Evolutionary conservation across 768 basidiomycete species (phyloP).

Genomic region (Russula griseocarnosa): DNA sequence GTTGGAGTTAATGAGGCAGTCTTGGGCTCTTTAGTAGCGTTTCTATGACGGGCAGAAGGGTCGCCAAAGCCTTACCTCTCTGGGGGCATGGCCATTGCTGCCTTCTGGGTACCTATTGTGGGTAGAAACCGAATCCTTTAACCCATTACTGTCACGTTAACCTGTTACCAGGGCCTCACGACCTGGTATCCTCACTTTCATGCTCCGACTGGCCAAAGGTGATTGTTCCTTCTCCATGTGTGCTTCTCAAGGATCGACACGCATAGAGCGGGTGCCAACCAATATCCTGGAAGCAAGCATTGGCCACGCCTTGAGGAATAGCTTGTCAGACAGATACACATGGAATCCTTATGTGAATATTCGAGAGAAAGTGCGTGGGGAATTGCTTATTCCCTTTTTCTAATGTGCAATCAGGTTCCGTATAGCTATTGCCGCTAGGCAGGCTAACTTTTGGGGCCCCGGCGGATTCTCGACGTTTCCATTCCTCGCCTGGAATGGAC

Average conservation of each 20-base stretch:
- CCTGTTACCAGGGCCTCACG: not conserved
- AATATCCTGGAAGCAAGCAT: not conserved
- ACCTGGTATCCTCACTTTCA: not conserved
- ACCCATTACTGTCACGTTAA: not conserved
- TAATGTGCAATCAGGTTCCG: not conserved
- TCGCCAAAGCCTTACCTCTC: not conserved
- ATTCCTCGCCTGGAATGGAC: not conserved
- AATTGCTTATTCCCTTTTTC: not conserved
- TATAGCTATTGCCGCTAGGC: not conserved
- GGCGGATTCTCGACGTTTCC: conserved; percentile 1
- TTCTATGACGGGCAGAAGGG: not conserved
- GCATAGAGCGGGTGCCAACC: not conserved
- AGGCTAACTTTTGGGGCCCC: not conserved
- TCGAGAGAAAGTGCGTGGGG: not conserved
- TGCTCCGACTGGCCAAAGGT: not conserved
- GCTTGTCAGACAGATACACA: not conserved
- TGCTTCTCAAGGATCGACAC: not conserved
- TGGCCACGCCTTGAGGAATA: not conserved
- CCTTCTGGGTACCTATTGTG: not conserved
- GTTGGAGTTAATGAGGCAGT: not conserved
- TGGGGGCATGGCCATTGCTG: not conserved
- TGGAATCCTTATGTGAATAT: not conserved
- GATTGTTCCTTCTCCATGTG: not conserved
- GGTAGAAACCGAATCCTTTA: not conserved
- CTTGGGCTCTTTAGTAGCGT: not conserved